Base-by-base conservation (phyloP, 257 asterid species). In the Linaria vulgaris region DNA sequence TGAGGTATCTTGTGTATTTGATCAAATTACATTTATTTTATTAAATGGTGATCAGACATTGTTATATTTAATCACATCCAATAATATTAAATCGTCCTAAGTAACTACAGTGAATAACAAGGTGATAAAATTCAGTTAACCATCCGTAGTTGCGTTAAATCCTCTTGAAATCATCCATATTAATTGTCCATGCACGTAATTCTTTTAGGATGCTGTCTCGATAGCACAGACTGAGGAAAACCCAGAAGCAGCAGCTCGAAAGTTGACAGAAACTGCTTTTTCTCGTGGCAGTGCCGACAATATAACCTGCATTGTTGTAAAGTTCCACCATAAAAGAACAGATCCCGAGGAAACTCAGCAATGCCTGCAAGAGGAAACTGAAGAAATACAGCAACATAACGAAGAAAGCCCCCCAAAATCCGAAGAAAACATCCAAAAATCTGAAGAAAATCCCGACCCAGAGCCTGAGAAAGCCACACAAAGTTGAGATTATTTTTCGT, bases 211-310 rank as follows among this genome's bases (percentile, higher is more conserved):
- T 76, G 99, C 99, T 51, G 80, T 86, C 44, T 81, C 88, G 31
- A 77, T 94, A 44, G 99, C 94, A 2, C 86, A 67, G 67, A 45
- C 82, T 39, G 97, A 85, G 78, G 97, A 90, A 46, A 92, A 84
- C 43, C 85, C 97, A 0, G 95, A 85, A 70, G 87, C 83, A 37
- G 99, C 95, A 49, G 97, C 99, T 22, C 83, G 90, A 72, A 94
- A 87, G 80, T 83, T 94, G 84, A 79, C 94, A 1, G 97, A 90
- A 78, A 81, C 95, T n/a, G 99, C 99, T 52, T 94, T 87, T 66
- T 78, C 84, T 43, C 94, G 94, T 12, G 99, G 99, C 13, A 94
- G 97, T 71, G 97, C 97, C 1, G 99, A 94, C 74, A 94, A 94
- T 66, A 94, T 94, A 79, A 94, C 97, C 58, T 94, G 97, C 82